Conservation (phyloP, 768 basidiomycete genomes). For the Strobilomyces echinocephalus region DNA sequence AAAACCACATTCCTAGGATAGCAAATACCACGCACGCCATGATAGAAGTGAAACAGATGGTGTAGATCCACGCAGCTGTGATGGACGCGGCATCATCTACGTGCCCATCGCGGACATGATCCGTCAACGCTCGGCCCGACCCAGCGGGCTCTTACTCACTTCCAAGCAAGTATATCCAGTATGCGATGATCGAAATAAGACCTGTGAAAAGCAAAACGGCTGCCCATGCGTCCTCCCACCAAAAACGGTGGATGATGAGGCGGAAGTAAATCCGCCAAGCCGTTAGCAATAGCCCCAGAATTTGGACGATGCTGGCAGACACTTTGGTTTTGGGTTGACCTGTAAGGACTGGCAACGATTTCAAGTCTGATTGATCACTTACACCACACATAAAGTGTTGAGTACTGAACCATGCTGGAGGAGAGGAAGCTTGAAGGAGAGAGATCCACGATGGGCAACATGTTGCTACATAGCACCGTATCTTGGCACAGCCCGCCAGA, state of each 20-base stretch:
- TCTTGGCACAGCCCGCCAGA: too few relatives aligned
- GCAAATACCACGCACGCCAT: background rate
- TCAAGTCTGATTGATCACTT: too few relatives aligned
- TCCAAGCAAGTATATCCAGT: background rate
- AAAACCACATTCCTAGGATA: background rate
- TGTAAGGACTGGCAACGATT: too few relatives aligned
- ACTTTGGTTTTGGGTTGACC: background rate
- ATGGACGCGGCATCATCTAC: background rate
- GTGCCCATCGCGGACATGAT: background rate
- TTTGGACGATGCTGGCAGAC: conserved; percentile 5
- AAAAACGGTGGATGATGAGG: background rate
- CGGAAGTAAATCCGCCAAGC: conserved; percentile 19
- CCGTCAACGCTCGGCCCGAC: background rate
- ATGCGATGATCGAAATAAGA: background rate
- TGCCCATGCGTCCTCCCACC: background rate
- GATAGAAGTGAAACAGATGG: background rate
- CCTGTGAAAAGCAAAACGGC: background rate
- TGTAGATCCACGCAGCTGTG: background rate
- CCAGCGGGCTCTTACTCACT: background rate
- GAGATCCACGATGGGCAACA: too few relatives aligned
- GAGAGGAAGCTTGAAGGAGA: too few relatives aligned
- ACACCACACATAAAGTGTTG: too few relatives aligned
- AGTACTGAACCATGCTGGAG: too few relatives aligned
- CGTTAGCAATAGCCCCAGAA: conserved; percentile 11
- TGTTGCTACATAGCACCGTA: background rate